Evolutionary conservation across 148 eudicot genomes (phyloP), one percentile per base, ranked within the genome.

Genomic region (Vaccinium vitisidaea): DNA sequence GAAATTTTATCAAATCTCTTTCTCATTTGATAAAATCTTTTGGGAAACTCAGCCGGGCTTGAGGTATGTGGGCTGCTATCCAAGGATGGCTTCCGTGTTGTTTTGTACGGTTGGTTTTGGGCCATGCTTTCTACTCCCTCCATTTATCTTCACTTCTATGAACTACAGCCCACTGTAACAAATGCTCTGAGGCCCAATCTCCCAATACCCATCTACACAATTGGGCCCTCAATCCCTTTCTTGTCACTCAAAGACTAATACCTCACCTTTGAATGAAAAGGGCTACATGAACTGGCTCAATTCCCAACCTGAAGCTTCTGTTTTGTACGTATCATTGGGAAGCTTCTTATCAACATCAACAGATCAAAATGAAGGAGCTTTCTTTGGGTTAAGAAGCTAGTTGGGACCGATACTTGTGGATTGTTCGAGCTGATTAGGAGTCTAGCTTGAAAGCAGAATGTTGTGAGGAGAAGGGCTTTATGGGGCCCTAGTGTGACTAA

Each of bases 141-240:
- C 70, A 77, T 86, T 86, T 4, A 18, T 82, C 82, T 82, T 77
- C 61, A 43, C 82, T 39, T 54, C 25, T 8, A 15, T 10, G 77
- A 86, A 23, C 84, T 86, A 36, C 85, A 82, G 23, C 53, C 74
- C 8, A 52, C 30, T 4, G 71, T 76, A 23, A 63, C 67, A 50
- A 9, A 39, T 25, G 77, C 78, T 8, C 54, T 86, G 14, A 76
- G 21, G 23, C 18, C 78, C 27, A 67, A 36, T 0, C 71, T 86
- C 56, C 56, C 58, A 2, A 18, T 63, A 11, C 82, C 85, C n/a
- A 63, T 69, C 73, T 67, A 67, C 36, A 27, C 73, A 13, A 67
- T 67, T 67, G 73, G 73, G 14, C 73, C 73, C 23, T 75, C 81
- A 63, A 77, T 82, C n/a, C 82, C 87, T 18, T 75, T 19, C 84